Base-by-base conservation (phyloP, 257 asterid genomes). In the Knoxia roxburghii region DNA sequence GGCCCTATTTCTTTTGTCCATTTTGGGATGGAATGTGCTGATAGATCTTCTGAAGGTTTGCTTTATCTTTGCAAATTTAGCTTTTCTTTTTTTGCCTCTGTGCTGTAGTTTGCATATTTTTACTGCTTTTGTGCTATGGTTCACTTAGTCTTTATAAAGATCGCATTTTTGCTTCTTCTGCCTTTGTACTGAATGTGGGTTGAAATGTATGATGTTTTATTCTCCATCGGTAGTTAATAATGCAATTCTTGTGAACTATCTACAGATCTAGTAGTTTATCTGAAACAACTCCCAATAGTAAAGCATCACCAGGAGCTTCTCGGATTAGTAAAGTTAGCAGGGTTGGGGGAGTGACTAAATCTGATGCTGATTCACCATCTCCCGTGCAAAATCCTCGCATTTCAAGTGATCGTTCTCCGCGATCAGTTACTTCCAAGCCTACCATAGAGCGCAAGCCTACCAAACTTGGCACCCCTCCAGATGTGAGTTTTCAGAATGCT, bases 341-440 rank as follows among this genome's bases (percentile, higher is more conserved):
- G 71, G 93, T 82, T 68, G 71, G 90, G 71, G 96, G 87, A 71
- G 72, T 79, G 65, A 74, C 80, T 48, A 93, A 93, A 76, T 72
- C 94, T 24, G 89, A 82, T 80, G 81, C 85, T 20, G 87, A 82
- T 83, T 86, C 90, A 6, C 74, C 82, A 20, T 80, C 97, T 53
- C 85, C 90, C 11, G 66, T 75, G 79, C 91, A 77, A 61, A 79
- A 61, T 68, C 46, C 89, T 43, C 89, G 94, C 33, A 71, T 68
- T 70, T 89, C 95, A 0, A 64, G 77, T 52, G 95, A 90, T 32
- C 78, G 73, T 53, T 81, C 97, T 54, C 83, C 96, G 2, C 81
- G 86, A 78, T 67, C 94, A 39, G 84, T 85, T 74, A 71, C 89
- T 7, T 73, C 87, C 7, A 93, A 85, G 95, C 84, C 89, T 56